Conservation (phyloP, 305 asterid genomes). For the Ajuga reptans region DNA sequence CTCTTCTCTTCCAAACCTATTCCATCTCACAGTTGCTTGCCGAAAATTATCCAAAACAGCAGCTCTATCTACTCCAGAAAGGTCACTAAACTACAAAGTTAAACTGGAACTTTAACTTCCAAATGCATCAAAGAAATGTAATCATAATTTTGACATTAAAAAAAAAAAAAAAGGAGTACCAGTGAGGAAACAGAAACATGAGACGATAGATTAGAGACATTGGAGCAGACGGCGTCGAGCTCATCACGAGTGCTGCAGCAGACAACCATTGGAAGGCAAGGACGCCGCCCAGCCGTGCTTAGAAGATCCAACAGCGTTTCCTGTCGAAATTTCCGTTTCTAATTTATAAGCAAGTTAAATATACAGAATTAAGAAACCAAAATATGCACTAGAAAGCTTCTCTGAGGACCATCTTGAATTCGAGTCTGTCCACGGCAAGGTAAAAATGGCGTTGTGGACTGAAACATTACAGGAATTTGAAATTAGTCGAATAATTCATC, state of each 20-base stretch:
- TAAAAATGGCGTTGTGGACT: conserved; percentile 82
- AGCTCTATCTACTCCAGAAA: conserved; percentile 56
- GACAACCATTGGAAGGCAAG: conserved; percentile 65
- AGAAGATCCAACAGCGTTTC: conserved; percentile 70
- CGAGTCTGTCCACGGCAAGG: conserved; percentile 83
- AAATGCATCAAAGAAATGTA: background rate
- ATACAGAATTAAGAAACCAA: background rate
- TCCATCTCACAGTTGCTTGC: conserved; percentile 60
- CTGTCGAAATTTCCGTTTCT: conserved; percentile 25
- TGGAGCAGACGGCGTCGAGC: conserved; percentile 72
- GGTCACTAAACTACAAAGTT: conserved; percentile 64
- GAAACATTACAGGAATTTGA: conserved; percentile 18
- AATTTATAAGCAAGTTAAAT: background rate
- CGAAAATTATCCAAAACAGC: conserved; percentile 51
- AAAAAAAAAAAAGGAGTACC: conserved; percentile 26
- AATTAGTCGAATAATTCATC: conserved; percentile 1
- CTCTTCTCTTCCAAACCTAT: conserved; percentile 37
- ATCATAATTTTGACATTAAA: background rate
- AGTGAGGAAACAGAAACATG: conserved; percentile 47
- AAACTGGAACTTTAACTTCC: background rate
- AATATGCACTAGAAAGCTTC: background rate
- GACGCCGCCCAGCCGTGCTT: conserved; percentile 75
- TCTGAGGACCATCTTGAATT: conserved; percentile 64
- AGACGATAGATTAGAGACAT: conserved; percentile 46
- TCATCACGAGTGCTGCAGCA: conserved; percentile 89